Base-by-base conservation (phyloP, 306 rosid species). In the Pterocarpus macrocarpus region DNA sequence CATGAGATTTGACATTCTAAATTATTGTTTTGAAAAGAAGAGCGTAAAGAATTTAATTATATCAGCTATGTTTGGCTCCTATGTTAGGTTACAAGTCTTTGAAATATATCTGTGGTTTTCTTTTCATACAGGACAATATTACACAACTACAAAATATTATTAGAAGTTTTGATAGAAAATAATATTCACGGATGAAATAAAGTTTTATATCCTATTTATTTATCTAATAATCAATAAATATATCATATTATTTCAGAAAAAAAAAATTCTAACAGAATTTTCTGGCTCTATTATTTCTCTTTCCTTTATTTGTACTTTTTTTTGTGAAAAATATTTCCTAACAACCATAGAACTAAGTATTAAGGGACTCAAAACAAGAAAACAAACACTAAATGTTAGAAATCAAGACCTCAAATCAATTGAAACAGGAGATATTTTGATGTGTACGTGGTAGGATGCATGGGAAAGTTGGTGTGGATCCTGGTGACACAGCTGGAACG, bases 401-500 rank as follows among this genome's bases (percentile, higher is more conserved):
- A n/a, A n/a, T n/a, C n/a, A n/a, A n/a, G n/a, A n/a, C n/a, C n/a
- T n/a, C n/a, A n/a, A n/a, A n/a, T n/a, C n/a, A n/a, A n/a, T n/a
- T n/a, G n/a, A n/a, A n/a, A n/a, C n/a, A n/a, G n/a, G n/a, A n/a
- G n/a, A n/a, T n/a, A n/a, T n/a, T n/a, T 14, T 69, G 30, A 32
- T 58, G 33, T 3, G 9, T 43, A 58, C 4, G 36, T 57, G 57
- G 10, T 30, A 12, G 38, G 39, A 15, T 41, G 47, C 47, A 49
- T 32, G 57, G 45, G 59, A 41, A 13, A 22, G 58, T 32, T 69
- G 43, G 43, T 28, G 57, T 47, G 3, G 57, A 12, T 28, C 41
- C 4, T 10, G 74, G 13, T 39, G 17, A 63, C 43, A 57, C 14
- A 52, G 58, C 12, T 84, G 86, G 87, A 86, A 85, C 81, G 83